phyloP scores from a whole-genome alignment of 345 rosid species.

The Microthlaspi erraticum region DNA sequence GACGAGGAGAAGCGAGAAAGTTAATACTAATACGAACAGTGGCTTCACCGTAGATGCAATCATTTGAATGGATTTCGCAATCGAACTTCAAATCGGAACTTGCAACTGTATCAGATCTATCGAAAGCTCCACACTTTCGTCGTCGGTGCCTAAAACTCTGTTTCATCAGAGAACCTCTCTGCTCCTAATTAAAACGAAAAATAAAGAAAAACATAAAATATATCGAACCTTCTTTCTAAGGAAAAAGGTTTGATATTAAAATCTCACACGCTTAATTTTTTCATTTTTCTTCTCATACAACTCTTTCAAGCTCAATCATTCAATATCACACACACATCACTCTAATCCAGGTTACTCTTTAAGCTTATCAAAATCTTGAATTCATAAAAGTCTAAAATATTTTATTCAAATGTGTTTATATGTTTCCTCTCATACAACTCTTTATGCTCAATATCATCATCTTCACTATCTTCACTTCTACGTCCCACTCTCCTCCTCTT shows the following conservation, averaged over 20 bases:
- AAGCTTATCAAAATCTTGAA: not conserved
- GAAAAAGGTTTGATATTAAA: not conserved
- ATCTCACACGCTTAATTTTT: not conserved
- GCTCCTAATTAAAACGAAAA: not conserved
- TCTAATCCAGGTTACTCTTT: too few species aligned
- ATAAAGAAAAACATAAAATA: not conserved
- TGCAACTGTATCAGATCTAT: conserved; percentile 28
- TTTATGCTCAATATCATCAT: conserved; percentile 37
- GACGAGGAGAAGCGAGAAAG: conserved; percentile 64
- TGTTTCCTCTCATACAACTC: conserved; percentile 25
- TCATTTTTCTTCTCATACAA: too few species aligned
- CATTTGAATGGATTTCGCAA: conserved; percentile 45
- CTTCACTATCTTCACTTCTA: conserved; percentile 46
- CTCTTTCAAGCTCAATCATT: too few species aligned
- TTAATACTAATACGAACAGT: conserved; percentile 54
- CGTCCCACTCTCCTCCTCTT: conserved; percentile 39
- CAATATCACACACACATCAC: too few species aligned
- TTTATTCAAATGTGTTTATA: not conserved
- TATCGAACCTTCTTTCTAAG: not conserved
- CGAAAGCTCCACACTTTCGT: conserved; percentile 17
- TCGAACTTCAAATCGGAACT: conserved; percentile 28
- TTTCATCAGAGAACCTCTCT: conserved; percentile 19
- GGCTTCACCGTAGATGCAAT: conserved; percentile 65
- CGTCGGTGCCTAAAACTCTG: conserved; percentile 39
- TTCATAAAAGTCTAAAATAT: not conserved